phyloP scores from a whole-genome alignment of 176 grass and related monocot genomes.

The Triticum aestivum region IWGSC_CS_RefSeq_v2.1 NC_057813.1:35807353-35807852 shows the following conservation, averaged over 20 bases:
- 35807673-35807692: neutral
- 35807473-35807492: neutral
- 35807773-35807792: slow-evolving; percentile 24
- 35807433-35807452: neutral
- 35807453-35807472: neutral
- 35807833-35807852: neutral
- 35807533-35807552: neutral
- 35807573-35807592: slow-evolving; percentile 2
- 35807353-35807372: neutral
- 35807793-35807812: slow-evolving; percentile 1
- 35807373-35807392: neutral
- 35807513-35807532: neutral
- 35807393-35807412: neutral
- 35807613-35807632: slow-evolving; percentile 19
- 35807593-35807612: neutral
- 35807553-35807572: neutral
- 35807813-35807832: slow-evolving; percentile 11
- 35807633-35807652: neutral
- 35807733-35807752: neutral
- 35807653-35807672: neutral
- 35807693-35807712: slow-evolving; percentile 17
- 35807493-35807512: neutral
- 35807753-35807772: slow-evolving; percentile 20
- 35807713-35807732: slow-evolving; percentile 1
- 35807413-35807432: neutral